Conservation (phyloP, 768 basidiomycete genomes). For the Boletus pseudo-olivaceus region DNA sequence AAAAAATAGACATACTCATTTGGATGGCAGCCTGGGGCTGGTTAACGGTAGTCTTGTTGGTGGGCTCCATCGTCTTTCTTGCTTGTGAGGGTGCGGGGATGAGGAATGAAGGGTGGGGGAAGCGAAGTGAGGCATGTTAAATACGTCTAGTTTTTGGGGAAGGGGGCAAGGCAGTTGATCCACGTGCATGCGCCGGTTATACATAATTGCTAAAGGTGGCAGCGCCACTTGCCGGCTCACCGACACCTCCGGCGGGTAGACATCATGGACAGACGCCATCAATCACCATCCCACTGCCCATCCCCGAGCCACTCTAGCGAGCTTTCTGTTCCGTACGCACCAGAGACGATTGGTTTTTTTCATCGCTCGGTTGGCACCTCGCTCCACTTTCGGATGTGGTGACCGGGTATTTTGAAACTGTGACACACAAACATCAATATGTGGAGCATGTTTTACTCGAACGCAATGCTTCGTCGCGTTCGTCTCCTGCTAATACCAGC, state of each 20-base stretch:
- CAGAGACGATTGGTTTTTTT: not conserved
- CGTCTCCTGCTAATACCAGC: no score
- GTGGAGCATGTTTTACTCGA: not conserved
- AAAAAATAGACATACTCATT: slow-evolving; percentile 52
- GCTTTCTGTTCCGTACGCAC: no score
- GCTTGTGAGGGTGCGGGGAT: slow-evolving; percentile 21
- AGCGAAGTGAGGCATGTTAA: slow-evolving; percentile 7
- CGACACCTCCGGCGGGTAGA: no score
- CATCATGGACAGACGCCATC: no score
- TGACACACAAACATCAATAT: no score
- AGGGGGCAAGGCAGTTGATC: not conserved
- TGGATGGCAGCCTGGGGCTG: slow-evolving; percentile 59
- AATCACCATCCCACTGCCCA: no score
- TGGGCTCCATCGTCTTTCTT: slow-evolving; percentile 30
- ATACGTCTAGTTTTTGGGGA: slow-evolving; percentile 4
- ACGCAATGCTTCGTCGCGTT: not conserved
- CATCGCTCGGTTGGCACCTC: not conserved
- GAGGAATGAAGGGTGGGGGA: not conserved
- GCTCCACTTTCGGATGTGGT: not conserved
- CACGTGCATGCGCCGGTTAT: slow-evolving; percentile 13
- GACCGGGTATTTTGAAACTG: no score
- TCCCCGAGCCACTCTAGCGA: no score
- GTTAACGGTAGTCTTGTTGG: slow-evolving; percentile 36
- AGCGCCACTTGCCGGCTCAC: slow-evolving; percentile 5
- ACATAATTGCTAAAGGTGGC: not conserved